Evolutionary conservation across 768 basidiomycete genomes (phyloP).

Genomic region (Lentinula edodes): DNA sequence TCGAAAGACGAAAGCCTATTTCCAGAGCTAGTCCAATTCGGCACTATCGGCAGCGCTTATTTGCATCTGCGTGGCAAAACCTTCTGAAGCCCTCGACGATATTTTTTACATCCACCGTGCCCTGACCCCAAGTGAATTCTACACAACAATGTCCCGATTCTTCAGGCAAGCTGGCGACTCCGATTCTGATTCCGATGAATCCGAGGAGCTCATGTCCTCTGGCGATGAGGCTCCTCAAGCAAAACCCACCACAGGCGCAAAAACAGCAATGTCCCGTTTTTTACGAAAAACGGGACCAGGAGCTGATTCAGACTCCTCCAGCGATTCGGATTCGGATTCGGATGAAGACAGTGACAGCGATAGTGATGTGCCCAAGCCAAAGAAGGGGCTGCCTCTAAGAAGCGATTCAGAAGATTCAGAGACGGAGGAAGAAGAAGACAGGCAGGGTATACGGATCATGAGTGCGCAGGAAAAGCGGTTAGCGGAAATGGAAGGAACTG

Average conservation of each 20-base stretch:
- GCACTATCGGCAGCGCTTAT: background rate
- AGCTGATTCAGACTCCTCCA: slow-evolving; percentile 52
- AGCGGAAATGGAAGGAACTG: slow-evolving; percentile 92
- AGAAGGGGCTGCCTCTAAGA: slow-evolving; percentile 30
- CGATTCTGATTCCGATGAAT: slow-evolving; percentile 67
- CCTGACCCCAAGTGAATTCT: background rate
- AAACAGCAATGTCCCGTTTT: slow-evolving; percentile 73
- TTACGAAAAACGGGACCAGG: slow-evolving; percentile 59
- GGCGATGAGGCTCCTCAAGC: slow-evolving; percentile 51
- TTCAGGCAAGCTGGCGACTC: slow-evolving; percentile 84
- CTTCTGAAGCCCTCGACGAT: background rate
- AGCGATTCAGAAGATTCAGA: slow-evolving; percentile 46
- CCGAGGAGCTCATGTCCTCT: slow-evolving; percentile 74
- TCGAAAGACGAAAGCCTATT: too few relatives aligned
- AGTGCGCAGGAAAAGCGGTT: slow-evolving; percentile 89
- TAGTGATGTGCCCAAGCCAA: slow-evolving; percentile 40
- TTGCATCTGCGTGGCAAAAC: background rate
- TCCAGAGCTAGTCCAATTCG: background rate
- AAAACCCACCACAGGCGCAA: slow-evolving; percentile 41
- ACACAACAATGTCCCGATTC: slow-evolving; percentile 70
- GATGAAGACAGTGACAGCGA: slow-evolving; percentile 55
- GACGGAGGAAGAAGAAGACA: slow-evolving; percentile 65
- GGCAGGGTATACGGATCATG: slow-evolving; percentile 66
- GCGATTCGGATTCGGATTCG: slow-evolving; percentile 50
- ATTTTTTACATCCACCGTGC: background rate